These are phyloP conservation scores for Syzygium aqueum DNA, from an alignment of 345 rosid species.

Conservation along the genomic window DNA sequence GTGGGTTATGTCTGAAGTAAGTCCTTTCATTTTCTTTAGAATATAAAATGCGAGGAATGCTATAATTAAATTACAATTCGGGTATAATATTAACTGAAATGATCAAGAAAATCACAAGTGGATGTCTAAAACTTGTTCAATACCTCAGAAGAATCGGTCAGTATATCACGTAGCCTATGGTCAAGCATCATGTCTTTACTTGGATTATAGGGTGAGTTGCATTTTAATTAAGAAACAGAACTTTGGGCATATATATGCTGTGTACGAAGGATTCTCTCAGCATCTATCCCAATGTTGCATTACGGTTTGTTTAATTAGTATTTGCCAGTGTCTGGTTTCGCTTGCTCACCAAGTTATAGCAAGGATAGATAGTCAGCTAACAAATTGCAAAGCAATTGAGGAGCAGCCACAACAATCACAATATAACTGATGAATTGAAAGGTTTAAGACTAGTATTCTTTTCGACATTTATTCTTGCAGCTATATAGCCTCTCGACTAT, in stretches of 20 bases:
- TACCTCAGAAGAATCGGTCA: not conserved
- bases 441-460: not conserved
- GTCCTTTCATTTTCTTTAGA: not conserved
- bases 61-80: not conserved
- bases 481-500: not conserved
- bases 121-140: not conserved
- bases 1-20: not conserved
- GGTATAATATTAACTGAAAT: not conserved
- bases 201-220: not conserved
- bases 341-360: not conserved
- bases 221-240: not conserved
- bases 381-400: not conserved
- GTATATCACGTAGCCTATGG: not conserved
- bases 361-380: not conserved
- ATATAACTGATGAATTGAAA: not conserved
- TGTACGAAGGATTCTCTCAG: not conserved
- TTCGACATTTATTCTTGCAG: not conserved
- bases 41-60: not conserved
- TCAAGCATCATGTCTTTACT: not conserved
- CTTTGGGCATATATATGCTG: not conserved
- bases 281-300: not conserved
- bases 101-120: not conserved
- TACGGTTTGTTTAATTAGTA: not conserved
- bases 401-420: not conserved
- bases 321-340: not conserved